phyloP scores from a whole-genome alignment of 1,284 basidiomycete genomes.

The Phlebopus sp. region DNA sequence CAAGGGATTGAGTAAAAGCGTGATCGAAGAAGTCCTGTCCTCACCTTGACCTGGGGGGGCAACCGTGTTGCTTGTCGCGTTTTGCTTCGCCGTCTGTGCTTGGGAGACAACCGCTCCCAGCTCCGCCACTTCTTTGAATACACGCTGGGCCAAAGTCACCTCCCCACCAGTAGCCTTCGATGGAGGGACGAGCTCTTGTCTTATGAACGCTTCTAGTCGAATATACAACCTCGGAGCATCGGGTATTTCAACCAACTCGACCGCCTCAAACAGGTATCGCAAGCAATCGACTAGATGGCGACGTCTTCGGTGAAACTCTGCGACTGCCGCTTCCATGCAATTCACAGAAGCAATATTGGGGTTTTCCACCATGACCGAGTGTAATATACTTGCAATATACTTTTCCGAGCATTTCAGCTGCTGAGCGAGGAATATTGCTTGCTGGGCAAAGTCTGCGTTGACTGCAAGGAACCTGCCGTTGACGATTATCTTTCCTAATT shows the following conservation, averaged over 20 bases:
- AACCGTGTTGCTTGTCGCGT: slow-evolving; percentile 60
- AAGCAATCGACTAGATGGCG: slow-evolving; percentile 67
- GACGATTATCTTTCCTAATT: slow-evolving; percentile 57
- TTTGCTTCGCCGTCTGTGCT: slow-evolving; percentile 56
- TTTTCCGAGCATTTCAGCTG: slow-evolving; percentile 78
- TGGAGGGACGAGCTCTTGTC: slow-evolving; percentile 47
- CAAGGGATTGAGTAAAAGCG: slow-evolving; percentile 7
- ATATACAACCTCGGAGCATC: slow-evolving; percentile 44
- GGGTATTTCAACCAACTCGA: slow-evolving; percentile 36
- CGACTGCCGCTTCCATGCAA: slow-evolving; percentile 61
- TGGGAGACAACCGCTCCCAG: slow-evolving; percentile 50
- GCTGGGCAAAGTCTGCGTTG: slow-evolving; percentile 72
- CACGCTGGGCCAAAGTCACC: slow-evolving; percentile 46
- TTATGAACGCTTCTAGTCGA: slow-evolving; percentile 53
- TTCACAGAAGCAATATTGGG: slow-evolving; percentile 58
- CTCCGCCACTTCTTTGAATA: slow-evolving; percentile 63
- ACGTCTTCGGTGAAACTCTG: slow-evolving; percentile 65
- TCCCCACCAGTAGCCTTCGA: slow-evolving; percentile 30
- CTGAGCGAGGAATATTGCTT: slow-evolving; percentile 71
- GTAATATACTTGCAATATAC: slow-evolving; percentile 67
- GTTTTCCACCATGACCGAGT: slow-evolving; percentile 58
- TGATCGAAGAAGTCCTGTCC: slow-evolving; percentile 4
- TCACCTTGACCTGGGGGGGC: slow-evolving; percentile 53
- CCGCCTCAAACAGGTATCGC: slow-evolving; percentile 48
- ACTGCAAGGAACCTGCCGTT: slow-evolving; percentile 60